Evolutionary conservation across 495 filamentous ascomycete genomes (phyloP).

Genomic region (Lineolata rhizophorae): DNA sequence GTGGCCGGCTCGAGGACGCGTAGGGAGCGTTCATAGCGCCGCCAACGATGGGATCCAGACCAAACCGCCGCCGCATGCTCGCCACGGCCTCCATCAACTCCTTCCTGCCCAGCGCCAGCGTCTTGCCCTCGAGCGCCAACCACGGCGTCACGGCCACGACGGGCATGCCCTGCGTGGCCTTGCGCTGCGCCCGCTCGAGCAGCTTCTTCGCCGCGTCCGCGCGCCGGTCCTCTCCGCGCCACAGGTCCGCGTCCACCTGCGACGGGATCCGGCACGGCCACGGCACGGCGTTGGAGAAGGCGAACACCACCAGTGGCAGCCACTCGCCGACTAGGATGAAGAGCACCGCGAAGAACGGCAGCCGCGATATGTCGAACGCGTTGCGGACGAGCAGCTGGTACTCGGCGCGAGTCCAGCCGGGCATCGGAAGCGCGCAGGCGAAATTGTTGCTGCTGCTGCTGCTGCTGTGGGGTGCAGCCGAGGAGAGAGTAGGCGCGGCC

Average conservation of each 20-base stretch:
- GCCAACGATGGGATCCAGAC: too few species aligned
- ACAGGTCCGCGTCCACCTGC: constrained; percentile 40
- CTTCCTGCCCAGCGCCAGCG: too few species aligned
- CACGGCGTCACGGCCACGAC: too few species aligned
- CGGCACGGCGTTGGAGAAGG: constrained; percentile 49
- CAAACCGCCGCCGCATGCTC: too few species aligned
- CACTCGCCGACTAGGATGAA: constrained; percentile 65
- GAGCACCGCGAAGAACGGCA: constrained; percentile 53
- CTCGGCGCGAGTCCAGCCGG: constrained; percentile 28
- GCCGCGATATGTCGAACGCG: constrained; percentile 42
- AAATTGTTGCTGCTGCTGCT: constrained; percentile 16
- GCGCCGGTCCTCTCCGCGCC: too few species aligned
- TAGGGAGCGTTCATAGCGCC: too few species aligned
- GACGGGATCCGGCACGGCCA: constrained; percentile 58
- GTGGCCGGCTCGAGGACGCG: too few species aligned
- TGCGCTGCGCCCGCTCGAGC: background rate
- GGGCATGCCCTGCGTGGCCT: too few species aligned
- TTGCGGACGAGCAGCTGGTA: constrained; percentile 46
- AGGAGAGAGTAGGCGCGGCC: constrained; percentile 9
- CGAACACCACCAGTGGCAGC: constrained; percentile 44
- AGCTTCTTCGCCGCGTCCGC: constrained; percentile 25
- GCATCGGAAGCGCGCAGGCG: constrained; percentile 2
- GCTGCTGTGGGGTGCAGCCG: constrained; percentile 13
- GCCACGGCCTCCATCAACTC: too few species aligned
- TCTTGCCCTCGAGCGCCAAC: too few species aligned